Conservation (phyloP, 768 basidiomycete species). For the Russula compacta region DNA sequence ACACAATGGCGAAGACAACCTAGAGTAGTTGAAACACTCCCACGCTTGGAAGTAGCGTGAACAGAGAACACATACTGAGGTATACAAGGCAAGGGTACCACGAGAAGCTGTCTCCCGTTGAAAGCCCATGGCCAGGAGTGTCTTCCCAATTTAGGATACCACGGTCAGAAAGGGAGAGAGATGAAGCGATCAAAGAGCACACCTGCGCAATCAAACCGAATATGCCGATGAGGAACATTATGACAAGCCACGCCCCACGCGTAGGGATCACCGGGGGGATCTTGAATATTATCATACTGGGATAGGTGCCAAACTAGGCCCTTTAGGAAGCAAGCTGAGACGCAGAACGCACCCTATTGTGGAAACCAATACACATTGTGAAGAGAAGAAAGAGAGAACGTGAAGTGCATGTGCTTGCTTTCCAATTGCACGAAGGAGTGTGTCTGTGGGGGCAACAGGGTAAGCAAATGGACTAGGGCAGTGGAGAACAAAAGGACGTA, state of each 20-base stretch:
- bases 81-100: constrained; percentile 53
- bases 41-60: constrained; percentile 2
- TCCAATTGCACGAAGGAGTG: constrained; percentile 58
- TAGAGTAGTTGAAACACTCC: constrained; percentile 21
- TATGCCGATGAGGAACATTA: constrained; percentile 43
- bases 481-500: constrained; percentile 29
- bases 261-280: constrained; percentile 40
- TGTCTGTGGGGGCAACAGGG: constrained; percentile 28
- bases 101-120: constrained; percentile 58
- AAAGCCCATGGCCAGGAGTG: constrained; percentile 51
- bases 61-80: constrained; percentile 31
- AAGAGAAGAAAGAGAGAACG: constrained; percentile 55
- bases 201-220: constrained; percentile 43
- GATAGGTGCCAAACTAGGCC: background rate
- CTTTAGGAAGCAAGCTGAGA: background rate
- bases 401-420: constrained; percentile 70
- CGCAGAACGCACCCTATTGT: constrained; percentile 24
- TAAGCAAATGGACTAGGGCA: background rate
- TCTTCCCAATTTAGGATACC: constrained; percentile 24
- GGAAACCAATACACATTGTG: constrained; percentile 40
- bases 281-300: constrained; percentile 37
- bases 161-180: background rate
- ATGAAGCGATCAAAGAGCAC: background rate
- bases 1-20: constrained; percentile 58
- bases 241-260: constrained; percentile 34